phyloP scores from a whole-genome alignment of 768 basidiomycete species.

The Collybia sp. region DNA sequence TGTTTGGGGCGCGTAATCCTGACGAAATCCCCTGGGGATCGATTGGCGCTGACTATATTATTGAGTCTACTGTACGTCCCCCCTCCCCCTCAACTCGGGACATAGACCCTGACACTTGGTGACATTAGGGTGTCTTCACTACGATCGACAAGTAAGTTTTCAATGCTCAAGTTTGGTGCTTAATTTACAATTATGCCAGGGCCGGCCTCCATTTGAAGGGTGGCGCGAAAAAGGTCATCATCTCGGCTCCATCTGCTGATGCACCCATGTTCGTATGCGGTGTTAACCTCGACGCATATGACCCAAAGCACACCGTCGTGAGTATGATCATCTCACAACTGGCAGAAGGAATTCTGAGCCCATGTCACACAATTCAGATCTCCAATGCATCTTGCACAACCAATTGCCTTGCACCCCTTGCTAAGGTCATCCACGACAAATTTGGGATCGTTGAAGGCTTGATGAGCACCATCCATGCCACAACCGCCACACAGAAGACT shows the following conservation, averaged over 20 bases:
- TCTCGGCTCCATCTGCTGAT: constrained; percentile 97
- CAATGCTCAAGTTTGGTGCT: not conserved
- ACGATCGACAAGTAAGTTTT: constrained; percentile 75
- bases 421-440: constrained; percentile 97
- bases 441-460: constrained; percentile 95
- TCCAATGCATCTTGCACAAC: constrained; percentile 99
- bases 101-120: constrained; percentile 6
- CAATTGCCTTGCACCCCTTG: constrained; percentile 99
- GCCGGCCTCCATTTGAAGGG: constrained; percentile 93
- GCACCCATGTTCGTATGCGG: constrained; percentile 93
- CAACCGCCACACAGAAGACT: constrained; percentile 94
- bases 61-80: constrained; percentile 84
- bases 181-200: constrained; percentile 30
- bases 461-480: constrained; percentile 98
- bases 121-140: constrained; percentile 87
- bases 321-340: constrained; percentile 23
- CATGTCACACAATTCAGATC: constrained; percentile 41
- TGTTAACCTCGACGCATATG: constrained; percentile 93
- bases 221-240: constrained; percentile 99
- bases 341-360: not conserved
- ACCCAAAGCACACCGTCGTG: constrained; percentile 83
- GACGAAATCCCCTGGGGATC: constrained; percentile 77
- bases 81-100: not conserved
- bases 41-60: constrained; percentile 85
- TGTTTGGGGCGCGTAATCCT: constrained; percentile 87